Base-by-base conservation (phyloP, 1,139 yeast species). In the Nakaseomyces uthaithaninus region DNA sequence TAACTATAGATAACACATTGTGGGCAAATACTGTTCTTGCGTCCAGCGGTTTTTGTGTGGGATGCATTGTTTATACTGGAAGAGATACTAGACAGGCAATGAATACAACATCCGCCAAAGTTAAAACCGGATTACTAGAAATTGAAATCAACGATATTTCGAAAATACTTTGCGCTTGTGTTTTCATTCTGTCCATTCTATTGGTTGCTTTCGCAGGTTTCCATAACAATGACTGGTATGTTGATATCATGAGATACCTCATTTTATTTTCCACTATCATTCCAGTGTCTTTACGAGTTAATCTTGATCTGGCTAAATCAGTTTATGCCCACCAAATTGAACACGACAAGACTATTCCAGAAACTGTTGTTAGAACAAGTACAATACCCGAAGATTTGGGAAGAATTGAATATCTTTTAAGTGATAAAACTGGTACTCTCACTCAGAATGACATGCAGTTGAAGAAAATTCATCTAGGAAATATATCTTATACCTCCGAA, bases 21-120 rank as follows among this genome's bases (percentile, higher is more conserved):
- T 93, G 99, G 99, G 97, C 97, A 9, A 93, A 93, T 58, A 91
- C 99, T 0, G 96, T 93, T 0, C 67, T 93, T 25, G 98, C 98
- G 0, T 83, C 95, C 0, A 52, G 53, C 24, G 97, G 97, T 7
- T 73, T 86, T 3, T 93, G 94, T 11, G 67, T 87, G 27, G 98
- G 95, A 1, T 77, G 91, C 53, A 77, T 93, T 16, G 68, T 86
- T 2, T 93, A 89, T 59, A 91, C 98, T 0, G 99, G 99, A 15
- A 63, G 67, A 26, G 97, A 91, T 55, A 93, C 98, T 1, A 76
- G 98, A 48, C 97, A 89, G 63, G 85, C 94, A 37, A 74, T 89
- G 80, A 91, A 91, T 62, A 89, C 97, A 1, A 80, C 95, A 1
- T 72, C 73, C 49, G 74, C 94, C 1, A 87, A 91, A n/a, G 94